Percentiles rank a stretch among this genome's conserved stretches.
Conservation (phyloP, 768 basidiomycete genomes). For the Saitozyma sp. region DNA sequence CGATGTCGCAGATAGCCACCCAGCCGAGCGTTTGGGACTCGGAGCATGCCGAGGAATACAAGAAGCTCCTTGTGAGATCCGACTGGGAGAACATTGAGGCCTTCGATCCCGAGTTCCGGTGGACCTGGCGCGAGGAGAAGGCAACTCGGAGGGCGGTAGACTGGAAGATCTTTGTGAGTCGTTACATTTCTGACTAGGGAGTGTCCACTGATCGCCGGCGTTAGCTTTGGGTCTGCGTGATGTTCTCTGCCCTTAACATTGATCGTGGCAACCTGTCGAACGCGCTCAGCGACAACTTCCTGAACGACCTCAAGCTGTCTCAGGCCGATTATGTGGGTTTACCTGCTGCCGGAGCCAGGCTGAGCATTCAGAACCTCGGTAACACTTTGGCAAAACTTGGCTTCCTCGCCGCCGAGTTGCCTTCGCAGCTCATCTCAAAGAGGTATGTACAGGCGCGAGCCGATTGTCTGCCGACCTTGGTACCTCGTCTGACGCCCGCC, state of each 20-base stretch:
- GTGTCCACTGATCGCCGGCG: not conserved
- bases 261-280: constrained; percentile 63
- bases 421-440: constrained; percentile 69
- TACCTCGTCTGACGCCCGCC: too few species aligned
- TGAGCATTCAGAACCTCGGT: constrained; percentile 49
- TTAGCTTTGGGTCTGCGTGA: constrained; percentile 53
- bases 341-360: too few species aligned
- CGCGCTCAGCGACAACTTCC: constrained; percentile 70
- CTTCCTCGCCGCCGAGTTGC: constrained; percentile 60
- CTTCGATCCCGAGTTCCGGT: constrained; percentile 66
- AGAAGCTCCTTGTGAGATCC: constrained; percentile 5
- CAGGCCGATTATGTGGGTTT: constrained; percentile 46
- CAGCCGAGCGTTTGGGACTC: constrained; percentile 42
- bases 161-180: constrained; percentile 59
- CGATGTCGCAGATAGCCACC: constrained; percentile 29
- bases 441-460: too few species aligned
- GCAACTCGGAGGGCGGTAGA: constrained; percentile 62
- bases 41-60: constrained; percentile 32
- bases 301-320: constrained; percentile 63
- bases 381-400: constrained; percentile 62
- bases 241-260: constrained; percentile 60
- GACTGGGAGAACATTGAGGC: constrained; percentile 54
- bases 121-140: constrained; percentile 71
- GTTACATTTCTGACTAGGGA: not conserved
- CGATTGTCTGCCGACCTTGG: too few species aligned